These are phyloP conservation scores for Daedaleopsis nitida DNA, from an alignment of 768 basidiomycete genomes.

Conservation along the genomic window DNA sequence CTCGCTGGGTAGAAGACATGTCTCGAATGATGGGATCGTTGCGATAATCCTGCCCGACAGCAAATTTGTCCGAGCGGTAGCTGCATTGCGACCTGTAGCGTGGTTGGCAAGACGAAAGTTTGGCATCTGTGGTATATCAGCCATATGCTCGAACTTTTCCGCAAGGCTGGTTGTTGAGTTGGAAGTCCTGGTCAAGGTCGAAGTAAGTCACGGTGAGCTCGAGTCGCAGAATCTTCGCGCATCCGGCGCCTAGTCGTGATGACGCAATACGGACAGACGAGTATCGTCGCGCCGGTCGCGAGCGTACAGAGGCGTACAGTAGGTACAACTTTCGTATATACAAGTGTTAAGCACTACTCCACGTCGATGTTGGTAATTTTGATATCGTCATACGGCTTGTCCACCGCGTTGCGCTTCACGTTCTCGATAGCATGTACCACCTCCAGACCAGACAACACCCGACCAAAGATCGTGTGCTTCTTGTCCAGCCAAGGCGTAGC, in stretches of 20 bases:
- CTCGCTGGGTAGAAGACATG: conserved; percentile 52
- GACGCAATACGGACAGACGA: too few relatives aligned
- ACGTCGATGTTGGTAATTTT: conserved; percentile 83
- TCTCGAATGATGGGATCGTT: conserved; percentile 45
- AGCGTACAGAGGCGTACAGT: too few relatives aligned
- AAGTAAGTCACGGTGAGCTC: too few relatives aligned
- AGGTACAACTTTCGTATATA: neutral
- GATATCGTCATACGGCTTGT: conserved; percentile 93
- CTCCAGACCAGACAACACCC: conserved; percentile 84
- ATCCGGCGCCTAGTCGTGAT: too few relatives aligned
- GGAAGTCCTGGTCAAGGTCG: too few relatives aligned
- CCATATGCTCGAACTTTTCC: too few relatives aligned
- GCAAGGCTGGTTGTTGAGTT: neutral
- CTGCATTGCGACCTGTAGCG: conserved; percentile 51
- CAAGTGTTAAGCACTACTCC: conserved; percentile 41
- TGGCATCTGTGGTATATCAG: neutral
- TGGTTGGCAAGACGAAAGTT: conserved; percentile 44
- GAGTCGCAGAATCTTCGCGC: too few relatives aligned
- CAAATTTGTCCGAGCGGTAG: conserved; percentile 43
- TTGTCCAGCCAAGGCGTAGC: conserved; percentile 93
- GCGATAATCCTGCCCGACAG: conserved; percentile 53
- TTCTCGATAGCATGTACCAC: conserved; percentile 92
- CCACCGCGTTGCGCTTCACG: conserved; percentile 79
- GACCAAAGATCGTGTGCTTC: conserved; percentile 92
- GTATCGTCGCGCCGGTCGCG: too few relatives aligned